Conservation (phyloP, 2,329 filamentous ascomycete species). For the Aspergillus ochraceoroseus region DNA sequence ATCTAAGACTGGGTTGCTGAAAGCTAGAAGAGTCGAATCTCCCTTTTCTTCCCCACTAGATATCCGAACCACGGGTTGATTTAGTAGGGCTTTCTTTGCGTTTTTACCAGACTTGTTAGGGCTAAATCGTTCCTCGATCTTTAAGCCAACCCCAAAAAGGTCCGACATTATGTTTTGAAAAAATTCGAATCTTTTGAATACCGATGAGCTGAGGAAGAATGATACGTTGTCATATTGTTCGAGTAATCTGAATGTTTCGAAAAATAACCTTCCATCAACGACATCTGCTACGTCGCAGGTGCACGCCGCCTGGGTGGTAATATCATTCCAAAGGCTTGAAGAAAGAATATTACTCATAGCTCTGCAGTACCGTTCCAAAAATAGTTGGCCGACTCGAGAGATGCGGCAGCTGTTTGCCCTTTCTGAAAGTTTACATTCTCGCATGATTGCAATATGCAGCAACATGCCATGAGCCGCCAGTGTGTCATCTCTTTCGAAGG, state of each 20-base stretch:
- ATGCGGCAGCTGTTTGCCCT: conserved; percentile 9
- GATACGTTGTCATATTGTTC: neutral
- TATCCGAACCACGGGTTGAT: too few species aligned
- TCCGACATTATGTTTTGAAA: too few species aligned
- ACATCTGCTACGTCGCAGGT: conserved; percentile 51
- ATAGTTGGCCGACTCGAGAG: conserved; percentile 3
- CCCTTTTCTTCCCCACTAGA: too few species aligned
- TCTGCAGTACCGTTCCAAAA: conserved; percentile 38
- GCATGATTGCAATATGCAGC: conserved; percentile 22
- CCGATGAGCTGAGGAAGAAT: conserved; percentile 8
- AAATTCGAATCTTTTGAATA: conserved; percentile 18
- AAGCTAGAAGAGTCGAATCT: conserved; percentile 23
- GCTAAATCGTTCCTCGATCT: too few species aligned
- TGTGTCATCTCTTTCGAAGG: neutral
- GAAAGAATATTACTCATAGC: conserved; percentile 37
- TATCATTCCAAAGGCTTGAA: conserved; percentile 35
- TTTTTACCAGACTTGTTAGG: too few species aligned
- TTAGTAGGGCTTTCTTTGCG: too few species aligned
- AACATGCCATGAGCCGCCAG: conserved; percentile 16
- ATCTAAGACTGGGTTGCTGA: conserved; percentile 28
- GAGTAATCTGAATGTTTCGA: conserved; percentile 12
- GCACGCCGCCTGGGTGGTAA: conserved; percentile 20
- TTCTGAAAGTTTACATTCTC: conserved; percentile 21
- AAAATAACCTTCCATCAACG: conserved; percentile 52
- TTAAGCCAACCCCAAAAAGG: too few species aligned